Conservation (phyloP, 2,329 filamentous ascomycete genomes). For the Celoporthe dispersa region DNA sequence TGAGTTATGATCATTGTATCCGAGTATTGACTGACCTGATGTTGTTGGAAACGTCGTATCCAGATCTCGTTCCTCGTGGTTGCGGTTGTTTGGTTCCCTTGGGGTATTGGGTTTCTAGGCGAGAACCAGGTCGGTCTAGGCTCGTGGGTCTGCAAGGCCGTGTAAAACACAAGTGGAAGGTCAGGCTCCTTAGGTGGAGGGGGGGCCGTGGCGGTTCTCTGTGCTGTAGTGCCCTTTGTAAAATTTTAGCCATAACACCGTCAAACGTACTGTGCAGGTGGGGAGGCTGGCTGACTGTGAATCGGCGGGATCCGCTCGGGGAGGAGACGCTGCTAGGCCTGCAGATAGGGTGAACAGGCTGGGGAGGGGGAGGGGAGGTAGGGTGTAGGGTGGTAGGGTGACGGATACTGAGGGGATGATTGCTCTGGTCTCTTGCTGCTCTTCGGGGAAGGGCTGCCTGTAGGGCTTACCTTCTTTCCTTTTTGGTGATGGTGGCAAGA, state of each 20-base stretch:
- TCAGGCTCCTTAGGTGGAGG: neutral
- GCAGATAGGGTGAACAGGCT: neutral
- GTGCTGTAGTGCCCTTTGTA: slow-evolving; percentile 4
- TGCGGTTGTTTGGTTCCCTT: neutral
- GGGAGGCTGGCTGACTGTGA: neutral
- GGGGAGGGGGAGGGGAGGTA: too few species aligned
- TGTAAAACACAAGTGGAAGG: slow-evolving; percentile 6
- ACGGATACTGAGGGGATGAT: neutral
- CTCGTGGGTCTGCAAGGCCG: neutral
- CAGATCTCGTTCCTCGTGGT: slow-evolving; percentile 8
- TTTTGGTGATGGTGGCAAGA: slow-evolving; percentile 21
- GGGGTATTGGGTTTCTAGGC: neutral
- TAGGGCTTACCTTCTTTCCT: slow-evolving; percentile 24
- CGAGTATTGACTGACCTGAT: slow-evolving; percentile 7
- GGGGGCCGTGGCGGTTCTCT: neutral
- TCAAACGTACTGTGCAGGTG: slow-evolving; percentile 5
- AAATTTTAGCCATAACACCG: neutral
- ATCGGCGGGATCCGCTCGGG: slow-evolving; percentile 5
- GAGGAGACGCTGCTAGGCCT: neutral
- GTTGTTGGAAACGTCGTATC: slow-evolving; percentile 7
- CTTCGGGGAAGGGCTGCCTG: slow-evolving; percentile 4
- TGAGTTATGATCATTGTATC: neutral
- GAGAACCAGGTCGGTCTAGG: neutral
- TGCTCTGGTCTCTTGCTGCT: neutral
- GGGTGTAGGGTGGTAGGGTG: neutral